Base-by-base conservation (phyloP, 257 asterid species). In the Plectranthus barbatus region DNA sequence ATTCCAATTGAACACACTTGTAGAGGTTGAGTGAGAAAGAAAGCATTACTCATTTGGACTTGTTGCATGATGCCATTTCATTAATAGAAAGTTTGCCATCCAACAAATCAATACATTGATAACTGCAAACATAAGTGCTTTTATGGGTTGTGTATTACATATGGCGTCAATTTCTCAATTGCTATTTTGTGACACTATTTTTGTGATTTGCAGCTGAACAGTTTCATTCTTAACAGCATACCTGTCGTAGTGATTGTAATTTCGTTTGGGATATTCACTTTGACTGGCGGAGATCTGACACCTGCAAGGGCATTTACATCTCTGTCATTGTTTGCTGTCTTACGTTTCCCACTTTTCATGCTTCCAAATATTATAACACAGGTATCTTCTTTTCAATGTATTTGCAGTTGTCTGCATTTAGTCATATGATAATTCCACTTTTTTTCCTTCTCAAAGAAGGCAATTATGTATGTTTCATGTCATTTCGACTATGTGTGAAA, bases 251-350 rank as follows among this genome's bases (percentile, higher is more conserved):
- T 89, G 78, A 92, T 87, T 64, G 95, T 92, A 60, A 64, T 83
- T 72, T 86, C 97, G 33, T 92, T 92, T 66, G 95, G 97, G 51
- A 31, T 83, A 59, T 92, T 83, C 81, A 84, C 96, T 52, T 75
- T 89, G 56, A 80, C 89, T 23, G 99, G 99, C 73, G 99, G 97
- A 69, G 85, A 89, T 74, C 80, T 92, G 77, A 92, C 99, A 56
- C 94, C 99, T 37, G 93, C 99, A 75, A 85, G 91, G 78, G 99
- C 99, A 34, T 92, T 92, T 67, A 89, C 99, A 31, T 82, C 99
- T 62, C 85, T 92, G 62, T 89, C 99, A 17, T 72, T 92, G 78
- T 92, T 86, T 58, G 95, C 97, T 5, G 99, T 92, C 71, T 81
- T 89, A 42, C 85, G 95, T 9, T 92, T 85, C 77, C 99, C 97